Percentiles rank a stretch among this genome's conserved stretches.
Evolutionary conservation across 2,329 filamentous ascomycete genomes (phyloP).

Genomic region (Botryotinia narcissicola): DNA sequence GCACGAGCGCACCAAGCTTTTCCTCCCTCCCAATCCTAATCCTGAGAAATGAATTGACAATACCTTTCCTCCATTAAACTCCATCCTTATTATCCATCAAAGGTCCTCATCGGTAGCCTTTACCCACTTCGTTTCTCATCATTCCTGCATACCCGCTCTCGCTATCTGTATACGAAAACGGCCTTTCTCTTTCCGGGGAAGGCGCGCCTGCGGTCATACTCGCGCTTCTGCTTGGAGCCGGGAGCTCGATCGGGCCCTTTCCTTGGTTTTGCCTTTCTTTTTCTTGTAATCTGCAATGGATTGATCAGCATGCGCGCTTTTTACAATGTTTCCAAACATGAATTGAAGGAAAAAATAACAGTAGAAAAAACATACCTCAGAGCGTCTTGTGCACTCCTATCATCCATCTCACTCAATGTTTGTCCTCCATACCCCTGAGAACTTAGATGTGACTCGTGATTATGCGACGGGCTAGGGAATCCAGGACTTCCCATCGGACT

Average conservation of each 20-base stretch:
- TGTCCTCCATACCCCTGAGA: background rate
- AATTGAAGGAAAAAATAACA: no score
- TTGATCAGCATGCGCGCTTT: background rate
- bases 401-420: slow-evolving; percentile 12
- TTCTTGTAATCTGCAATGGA: background rate
- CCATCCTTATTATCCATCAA: background rate
- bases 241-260: slow-evolving; percentile 11
- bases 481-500: slow-evolving; percentile 16
- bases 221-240: slow-evolving; percentile 13
- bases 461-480: slow-evolving; percentile 9
- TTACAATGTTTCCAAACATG: background rate
- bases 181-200: slow-evolving; percentile 10
- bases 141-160: slow-evolving; percentile 20
- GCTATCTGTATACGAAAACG: slow-evolving; percentile 19
- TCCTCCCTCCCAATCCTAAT: background rate
- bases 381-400: slow-evolving; percentile 12
- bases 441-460: background rate
- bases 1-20: background rate
- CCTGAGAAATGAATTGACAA: background rate
- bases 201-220: slow-evolving; percentile 14
- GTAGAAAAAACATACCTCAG: background rate
- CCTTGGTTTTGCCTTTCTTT: slow-evolving; percentile 15
- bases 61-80: background rate
- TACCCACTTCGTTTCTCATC: slow-evolving; percentile 6
- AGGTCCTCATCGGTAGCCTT: background rate